A percentile compares a stretch with the other conserved stretches of the same genome.
These are phyloP conservation scores for Aspergillus piperis DNA, from an alignment of 2,329 filamentous ascomycete genomes.

Conservation along the genomic window DNA sequence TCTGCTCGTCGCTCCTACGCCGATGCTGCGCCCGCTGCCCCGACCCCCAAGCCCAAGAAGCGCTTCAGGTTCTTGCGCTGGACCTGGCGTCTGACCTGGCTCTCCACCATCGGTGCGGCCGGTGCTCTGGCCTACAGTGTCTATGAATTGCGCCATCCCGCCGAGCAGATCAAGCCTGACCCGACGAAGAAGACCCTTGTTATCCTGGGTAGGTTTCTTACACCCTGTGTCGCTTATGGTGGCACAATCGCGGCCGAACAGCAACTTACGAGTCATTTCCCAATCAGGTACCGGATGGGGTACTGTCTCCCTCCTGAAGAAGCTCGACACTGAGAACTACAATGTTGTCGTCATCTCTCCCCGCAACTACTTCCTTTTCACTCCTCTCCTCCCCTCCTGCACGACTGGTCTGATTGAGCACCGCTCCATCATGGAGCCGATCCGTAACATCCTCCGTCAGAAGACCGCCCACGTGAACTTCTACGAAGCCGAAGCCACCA, in stretches of 20 bases:
- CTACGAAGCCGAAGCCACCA: slow-evolving; percentile 96
- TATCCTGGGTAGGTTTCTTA: slow-evolving; percentile 70
- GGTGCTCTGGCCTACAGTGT: slow-evolving; percentile 77
- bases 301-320: slow-evolving; percentile 94
- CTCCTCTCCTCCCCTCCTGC: slow-evolving; percentile 92
- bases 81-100: slow-evolving; percentile 79
- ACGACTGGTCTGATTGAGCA: slow-evolving; percentile 97
- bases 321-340: slow-evolving; percentile 98
- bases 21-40: slow-evolving; percentile 46
- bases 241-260: neutral
- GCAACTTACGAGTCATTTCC: neutral
- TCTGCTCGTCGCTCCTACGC: slow-evolving; percentile 53
- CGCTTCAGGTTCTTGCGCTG: slow-evolving; percentile 73
- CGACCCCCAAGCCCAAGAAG: slow-evolving; percentile 50
- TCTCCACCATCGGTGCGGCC: slow-evolving; percentile 69
- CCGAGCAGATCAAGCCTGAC: slow-evolving; percentile 75
- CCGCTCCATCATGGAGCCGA: slow-evolving; percentile 99
- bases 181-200: slow-evolving; percentile 96
- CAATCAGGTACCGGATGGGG: slow-evolving; percentile 87
- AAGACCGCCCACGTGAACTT: slow-evolving; percentile 93
- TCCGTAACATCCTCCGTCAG: slow-evolving; percentile 91
- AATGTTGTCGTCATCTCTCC: slow-evolving; percentile 97
- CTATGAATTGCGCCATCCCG: slow-evolving; percentile 78
- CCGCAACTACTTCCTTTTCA: slow-evolving; percentile 99
- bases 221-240: neutral